Conservation (phyloP, 345 rosid species). For the Murraya paniculata region DNA sequence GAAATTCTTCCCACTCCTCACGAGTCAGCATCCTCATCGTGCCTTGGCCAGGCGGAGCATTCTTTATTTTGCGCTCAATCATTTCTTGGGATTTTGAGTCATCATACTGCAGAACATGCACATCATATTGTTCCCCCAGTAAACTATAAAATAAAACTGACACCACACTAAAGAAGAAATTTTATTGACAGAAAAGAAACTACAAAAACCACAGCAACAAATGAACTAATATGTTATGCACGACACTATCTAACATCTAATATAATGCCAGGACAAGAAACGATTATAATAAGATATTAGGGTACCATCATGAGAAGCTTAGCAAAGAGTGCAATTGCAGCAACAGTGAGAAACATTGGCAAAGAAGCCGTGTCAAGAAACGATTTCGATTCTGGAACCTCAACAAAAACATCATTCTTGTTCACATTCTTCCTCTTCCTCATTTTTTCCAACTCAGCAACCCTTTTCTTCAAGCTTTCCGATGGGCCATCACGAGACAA, state of each 20-base stretch:
- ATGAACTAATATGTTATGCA: background rate
- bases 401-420: constrained; percentile 64
- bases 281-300: background rate
- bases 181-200: background rate
- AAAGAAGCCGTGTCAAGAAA: constrained; percentile 72
- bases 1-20: constrained; percentile 84
- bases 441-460: constrained; percentile 46
- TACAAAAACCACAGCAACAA: background rate
- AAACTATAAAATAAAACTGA: background rate
- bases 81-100: constrained; percentile 81
- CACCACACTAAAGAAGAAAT: background rate
- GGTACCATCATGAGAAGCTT: constrained; percentile 88
- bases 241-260: background rate
- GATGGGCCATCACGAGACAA: constrained; percentile 45
- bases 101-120: constrained; percentile 47
- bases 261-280: background rate
- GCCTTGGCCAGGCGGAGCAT: constrained; percentile 87
- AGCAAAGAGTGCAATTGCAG: constrained; percentile 64
- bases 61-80: constrained; percentile 77
- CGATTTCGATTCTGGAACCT: constrained; percentile 66
- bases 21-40: constrained; percentile 71
- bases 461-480: constrained; percentile 53
- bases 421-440: constrained; percentile 44
- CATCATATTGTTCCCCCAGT: background rate
- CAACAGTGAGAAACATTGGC: constrained; percentile 71